Evolutionary conservation across 805 yeast species (phyloP), one percentile per base, ranked within the genome.

Genomic region (Zygosaccharomyces lentus): DNA sequence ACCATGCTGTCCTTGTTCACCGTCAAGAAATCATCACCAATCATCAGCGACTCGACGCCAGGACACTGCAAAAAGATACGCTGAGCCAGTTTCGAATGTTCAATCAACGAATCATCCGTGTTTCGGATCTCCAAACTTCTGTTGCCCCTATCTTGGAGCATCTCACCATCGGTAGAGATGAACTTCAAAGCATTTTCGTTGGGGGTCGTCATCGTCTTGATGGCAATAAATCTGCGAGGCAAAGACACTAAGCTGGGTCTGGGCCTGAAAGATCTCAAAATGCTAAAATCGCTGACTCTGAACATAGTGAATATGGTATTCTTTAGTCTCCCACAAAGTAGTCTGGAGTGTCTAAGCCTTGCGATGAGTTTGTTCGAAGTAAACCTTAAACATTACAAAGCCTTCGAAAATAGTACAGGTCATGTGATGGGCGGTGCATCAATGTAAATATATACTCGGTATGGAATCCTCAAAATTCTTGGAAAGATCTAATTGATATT

Each of bases 161-260:
- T 45, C 42, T 64, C 69, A 3, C 68, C 69, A 52, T 63, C 68
- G 16, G 61, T 55, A 6, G 68, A 63, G 6, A 82, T 69, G 58
- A 82, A 84, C 58, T 84, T 84, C 45, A 84, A 65, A 1, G 93
- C 89, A 62, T 84, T 80, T 43, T 80, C 86, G 57, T 84, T 84
- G 10, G 93, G 93, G 0, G 93, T 84, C 1, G 82, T 70, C 15
- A 75, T 59, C 0, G 87, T 69, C 51, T 75, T 69, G 37, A 72
- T 64, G 26, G 53, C 50, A 16, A 49, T 49, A 30, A 47, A 48
- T 37, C 61, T 56, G 32, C 46, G 53, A n/a, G 50, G 29, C 12
- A 38, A 9, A 17, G 40, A 34, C 12, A n/a, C 7, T 30, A 21
- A n/a, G 13, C 30, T 34, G 23, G 45, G 29, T 35, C 39, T 34